Evolutionary conservation across 352 stramenopile species (phyloP), one percentile per base, ranked within the genome.

Genomic region (Saprolegnia diclina): DNA sequence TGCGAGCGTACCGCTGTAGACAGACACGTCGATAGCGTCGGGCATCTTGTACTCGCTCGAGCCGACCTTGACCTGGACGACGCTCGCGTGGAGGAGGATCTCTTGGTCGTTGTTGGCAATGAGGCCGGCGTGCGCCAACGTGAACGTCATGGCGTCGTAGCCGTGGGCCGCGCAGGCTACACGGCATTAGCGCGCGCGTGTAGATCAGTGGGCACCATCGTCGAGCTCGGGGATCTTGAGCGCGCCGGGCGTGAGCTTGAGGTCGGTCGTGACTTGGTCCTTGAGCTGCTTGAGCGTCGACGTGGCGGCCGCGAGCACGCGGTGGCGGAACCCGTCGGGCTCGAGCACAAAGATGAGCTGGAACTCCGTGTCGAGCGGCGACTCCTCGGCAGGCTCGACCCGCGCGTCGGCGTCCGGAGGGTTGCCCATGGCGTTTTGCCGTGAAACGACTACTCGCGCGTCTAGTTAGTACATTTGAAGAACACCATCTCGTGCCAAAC

Each of bases 31-130:
- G 48, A 97, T 86, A 13, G 75, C 72, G 21, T 83, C 75, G n/a
- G 86, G 87, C 89, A 97, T 97, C 22, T 83, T 67, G 63, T 97
- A 97, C 54, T 89, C 74, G 45, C 73, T 89, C 5, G 67, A 77
- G 7, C 71, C 73, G 9, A 75, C 52, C 50, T 76, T 74, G 57
- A 67, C 75, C 0, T 78, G 38, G 24, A 71, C 72, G 6, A 89
- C 81, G 19, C 78, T 82, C 10, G 76, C 82, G 71, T 87, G 75
- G 14, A 93, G 55, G 0, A 75, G 73, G 18, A 73, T 77, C 65
- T 86, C 77, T 6, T 72, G 48, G 7, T 77, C 57, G 42, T 61
- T 75, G n/a, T 68, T 75, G 44, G 52, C 63, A 18, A 68, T 42
- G 18, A 63, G 32, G n/a, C 64, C 65, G 26, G 69, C 53, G 54